Percentiles rank a stretch among this genome's conserved stretches.
Conservation (phyloP, 164 flowering plant species). For the Chimonanthus praecox region DNA sequence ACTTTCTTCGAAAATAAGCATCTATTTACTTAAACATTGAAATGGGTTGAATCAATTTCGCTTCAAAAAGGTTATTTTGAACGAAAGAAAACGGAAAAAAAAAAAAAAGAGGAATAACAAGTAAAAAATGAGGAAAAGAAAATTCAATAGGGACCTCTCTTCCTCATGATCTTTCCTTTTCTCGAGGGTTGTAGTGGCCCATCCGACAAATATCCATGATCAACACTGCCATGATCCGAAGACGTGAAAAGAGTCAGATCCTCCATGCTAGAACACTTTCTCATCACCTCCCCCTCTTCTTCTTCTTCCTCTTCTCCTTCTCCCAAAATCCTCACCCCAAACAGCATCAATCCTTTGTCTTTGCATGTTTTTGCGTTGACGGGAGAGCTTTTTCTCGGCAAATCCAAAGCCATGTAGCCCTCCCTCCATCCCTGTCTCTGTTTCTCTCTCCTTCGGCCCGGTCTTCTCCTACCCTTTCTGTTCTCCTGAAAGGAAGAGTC, state of each 20-base stretch:
- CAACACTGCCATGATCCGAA: neutral
- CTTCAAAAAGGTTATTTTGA: too few species aligned
- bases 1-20: too few species aligned
- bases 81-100: neutral
- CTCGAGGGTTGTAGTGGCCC: conserved; percentile 12
- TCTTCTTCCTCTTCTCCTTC: neutral
- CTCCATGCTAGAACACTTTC: conserved; percentile 46
- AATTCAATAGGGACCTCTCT: conserved; percentile 19
- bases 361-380: conserved; percentile 31
- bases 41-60: too few species aligned
- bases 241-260: conserved; percentile 19
- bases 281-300: conserved; percentile 13
- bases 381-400: conserved; percentile 30
- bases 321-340: conserved; percentile 26
- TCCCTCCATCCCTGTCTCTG: neutral
- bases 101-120: neutral
- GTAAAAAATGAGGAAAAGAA: neutral
- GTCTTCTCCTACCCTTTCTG: neutral
- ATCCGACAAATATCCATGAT: conserved; percentile 33
- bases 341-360: conserved; percentile 28
- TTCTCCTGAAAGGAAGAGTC: neutral
- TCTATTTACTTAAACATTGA: too few species aligned
- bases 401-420: conserved; percentile 8
- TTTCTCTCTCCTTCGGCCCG: neutral
- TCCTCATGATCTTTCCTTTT: conserved; percentile 15